Conservation (phyloP, 805 yeast genomes). For the Barnettozyma botsteinii region DNA sequence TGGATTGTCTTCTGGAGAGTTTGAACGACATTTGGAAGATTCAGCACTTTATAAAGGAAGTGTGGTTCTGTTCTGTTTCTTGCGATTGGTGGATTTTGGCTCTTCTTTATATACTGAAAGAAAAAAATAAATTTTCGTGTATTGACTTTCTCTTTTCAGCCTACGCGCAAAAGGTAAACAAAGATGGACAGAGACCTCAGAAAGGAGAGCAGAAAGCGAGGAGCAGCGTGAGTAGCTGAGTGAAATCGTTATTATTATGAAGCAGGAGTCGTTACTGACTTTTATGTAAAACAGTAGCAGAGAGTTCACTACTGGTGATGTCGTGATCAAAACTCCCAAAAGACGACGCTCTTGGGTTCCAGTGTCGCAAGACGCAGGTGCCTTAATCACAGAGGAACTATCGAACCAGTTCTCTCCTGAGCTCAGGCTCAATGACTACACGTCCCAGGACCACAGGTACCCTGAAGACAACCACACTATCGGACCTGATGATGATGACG, state of each 20-base stretch:
- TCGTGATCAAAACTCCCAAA: slow-evolving; percentile 13
- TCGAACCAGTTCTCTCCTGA: slow-evolving; percentile 10
- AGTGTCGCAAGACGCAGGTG: slow-evolving; percentile 16
- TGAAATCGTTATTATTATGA: too few species aligned
- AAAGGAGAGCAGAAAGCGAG: slow-evolving; percentile 15
- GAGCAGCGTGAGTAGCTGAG: slow-evolving; percentile 17
- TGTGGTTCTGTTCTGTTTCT: background rate
- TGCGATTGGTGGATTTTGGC: background rate
- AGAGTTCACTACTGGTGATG: slow-evolving; percentile 9
- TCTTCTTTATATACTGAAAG: background rate
- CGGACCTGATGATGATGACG: background rate
- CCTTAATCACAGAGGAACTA: slow-evolving; percentile 17
- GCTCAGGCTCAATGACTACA: slow-evolving; percentile 1
- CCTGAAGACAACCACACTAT: background rate
- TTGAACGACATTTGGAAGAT: slow-evolving; percentile 7
- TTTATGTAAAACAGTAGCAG: slow-evolving; percentile 7
- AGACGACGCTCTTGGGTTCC: slow-evolving; percentile 14
- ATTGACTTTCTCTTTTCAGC: slow-evolving; percentile 6
- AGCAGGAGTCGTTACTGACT: too few species aligned
- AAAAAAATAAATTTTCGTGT: too few species aligned
- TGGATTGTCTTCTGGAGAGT: slow-evolving; percentile 14
- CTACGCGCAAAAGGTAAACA: background rate
- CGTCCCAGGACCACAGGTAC: background rate
- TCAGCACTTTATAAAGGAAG: too few species aligned
- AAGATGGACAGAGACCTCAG: slow-evolving; percentile 16